Evolutionary conservation across 2,329 filamentous ascomycete species (phyloP), one percentile per base, ranked within the genome.

Genomic region (Aspergillus awamori): DNA sequence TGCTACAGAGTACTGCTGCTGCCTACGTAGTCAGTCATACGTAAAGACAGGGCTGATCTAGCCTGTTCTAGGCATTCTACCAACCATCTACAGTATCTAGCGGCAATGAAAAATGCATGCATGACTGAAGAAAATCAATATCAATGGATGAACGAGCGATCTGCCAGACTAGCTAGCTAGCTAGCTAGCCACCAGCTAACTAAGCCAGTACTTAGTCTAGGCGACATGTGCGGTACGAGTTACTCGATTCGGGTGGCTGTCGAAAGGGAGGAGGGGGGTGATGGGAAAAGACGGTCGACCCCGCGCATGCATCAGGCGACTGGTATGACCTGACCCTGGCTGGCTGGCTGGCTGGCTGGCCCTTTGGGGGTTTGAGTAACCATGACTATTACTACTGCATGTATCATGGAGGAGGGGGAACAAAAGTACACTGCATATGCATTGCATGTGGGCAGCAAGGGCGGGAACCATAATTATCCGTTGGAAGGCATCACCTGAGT

Each of bases 361-460:
- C n/a, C 26, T 24, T 33, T 51, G 15, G 10, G 28, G 28, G 8
- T 8, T 20, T 17, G n/a, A 28, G 47, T 51, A 51, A 51, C 47
- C 33, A 5, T 36, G 33, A 20, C 20, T 36, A 36, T 10, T 30
- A 30, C 28, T 30, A 30, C 28, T 33, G 30, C 11, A 33, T 33
- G 30, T 33, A 33, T 33, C 8, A 33, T 33, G 13, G 30, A 33
- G 30, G 30, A 26, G 17, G 28, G 26, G 30, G n/a, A 15, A 51
- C 47, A 51, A 51, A 49, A 51, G 47, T 51, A 51, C 47, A 51
- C 24, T 51, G 47, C 47, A 51, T 51, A 51, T 51, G 47, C 47
- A 51, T 51, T 51, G 47, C 47, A 51, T 51, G 47, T 30, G 47
- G 8, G 8, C 28, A 51, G 47, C 26, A 51, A 51, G 47, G 47